These are phyloP conservation scores for Trifolium subterraneum DNA, from an alignment of 306 rosid species.

Conservation along the genomic window DNA sequence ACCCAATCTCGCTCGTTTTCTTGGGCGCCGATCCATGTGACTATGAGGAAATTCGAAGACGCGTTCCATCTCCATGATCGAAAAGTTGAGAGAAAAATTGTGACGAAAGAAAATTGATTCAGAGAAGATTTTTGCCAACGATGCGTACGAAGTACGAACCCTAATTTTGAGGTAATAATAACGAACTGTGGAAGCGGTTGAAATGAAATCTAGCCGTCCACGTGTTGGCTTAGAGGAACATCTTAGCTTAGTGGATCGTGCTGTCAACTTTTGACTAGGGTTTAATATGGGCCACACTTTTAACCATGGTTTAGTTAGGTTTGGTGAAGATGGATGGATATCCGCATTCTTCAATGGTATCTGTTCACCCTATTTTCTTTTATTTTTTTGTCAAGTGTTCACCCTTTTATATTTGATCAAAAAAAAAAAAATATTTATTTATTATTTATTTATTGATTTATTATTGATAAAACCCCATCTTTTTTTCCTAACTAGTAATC, in stretches of 20 bases:
- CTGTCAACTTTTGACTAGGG: slow-evolving; percentile 32
- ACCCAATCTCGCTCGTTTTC: slow-evolving; percentile 92
- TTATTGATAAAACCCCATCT: too few species aligned
- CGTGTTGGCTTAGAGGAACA: slow-evolving; percentile 42
- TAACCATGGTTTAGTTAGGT: slow-evolving; percentile 54
- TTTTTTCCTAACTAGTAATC: too few species aligned
- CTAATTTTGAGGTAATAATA: slow-evolving; percentile 48
- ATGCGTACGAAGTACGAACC: slow-evolving; percentile 37
- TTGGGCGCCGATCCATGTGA: slow-evolving; percentile 89
- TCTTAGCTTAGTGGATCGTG: slow-evolving; percentile 22
- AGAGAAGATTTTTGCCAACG: not conserved
- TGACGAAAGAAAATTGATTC: slow-evolving; percentile 6
- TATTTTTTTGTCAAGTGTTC: too few species aligned
- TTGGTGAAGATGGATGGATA: not conserved
- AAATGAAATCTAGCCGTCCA: slow-evolving; percentile 54
- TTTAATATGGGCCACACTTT: slow-evolving; percentile 25
- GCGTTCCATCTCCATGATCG: slow-evolving; percentile 69
- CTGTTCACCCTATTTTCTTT: too few species aligned
- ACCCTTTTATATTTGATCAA: too few species aligned
- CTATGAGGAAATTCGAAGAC: slow-evolving; percentile 83
- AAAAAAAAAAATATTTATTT: too few species aligned
- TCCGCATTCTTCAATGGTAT: too few species aligned
- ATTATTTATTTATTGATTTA: too few species aligned
- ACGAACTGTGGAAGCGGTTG: slow-evolving; percentile 15
- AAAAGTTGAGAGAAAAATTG: slow-evolving; percentile 19